These are phyloP conservation scores for Quercus parvula DNA, from an alignment of 306 rosid species.

Conservation along the genomic window DNA sequence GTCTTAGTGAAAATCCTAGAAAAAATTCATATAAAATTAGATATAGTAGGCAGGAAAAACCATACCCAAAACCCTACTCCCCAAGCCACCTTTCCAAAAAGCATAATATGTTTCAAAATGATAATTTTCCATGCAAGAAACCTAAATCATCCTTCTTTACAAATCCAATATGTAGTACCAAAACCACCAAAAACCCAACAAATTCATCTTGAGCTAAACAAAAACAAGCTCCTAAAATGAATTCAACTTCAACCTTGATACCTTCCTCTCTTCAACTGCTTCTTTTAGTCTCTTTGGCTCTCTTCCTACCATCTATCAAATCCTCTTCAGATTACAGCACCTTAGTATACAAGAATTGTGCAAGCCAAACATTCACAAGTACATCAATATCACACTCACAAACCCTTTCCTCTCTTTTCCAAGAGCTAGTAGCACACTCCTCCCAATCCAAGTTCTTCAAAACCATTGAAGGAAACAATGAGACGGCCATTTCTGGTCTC, in stretches of 20 bases:
- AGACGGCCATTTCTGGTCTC: slow-evolving; percentile 35
- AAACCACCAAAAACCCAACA: neutral
- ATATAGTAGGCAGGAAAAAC: slow-evolving; percentile 42
- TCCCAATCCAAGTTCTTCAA: slow-evolving; percentile 53
- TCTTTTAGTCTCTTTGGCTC: slow-evolving; percentile 9
- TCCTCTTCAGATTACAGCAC: slow-evolving; percentile 32
- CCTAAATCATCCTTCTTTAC: neutral
- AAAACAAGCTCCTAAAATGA: slow-evolving; percentile 1
- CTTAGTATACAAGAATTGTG: slow-evolving; percentile 53
- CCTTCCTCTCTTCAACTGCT: slow-evolving; percentile 8
- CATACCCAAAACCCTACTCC: slow-evolving; percentile 7
- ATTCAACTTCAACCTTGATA: slow-evolving; percentile 13
- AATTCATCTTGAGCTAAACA: neutral
- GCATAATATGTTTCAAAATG: neutral
- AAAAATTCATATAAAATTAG: slow-evolving; percentile 26
- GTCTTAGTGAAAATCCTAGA: neutral
- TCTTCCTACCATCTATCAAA: slow-evolving; percentile 20
- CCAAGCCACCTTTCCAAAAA: neutral
- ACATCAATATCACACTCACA: slow-evolving; percentile 22
- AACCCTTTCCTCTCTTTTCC: slow-evolving; percentile 53
- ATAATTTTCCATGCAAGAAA: neutral
- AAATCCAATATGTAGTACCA: neutral
- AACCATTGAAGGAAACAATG: slow-evolving; percentile 18
- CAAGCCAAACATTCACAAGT: slow-evolving; percentile 31
- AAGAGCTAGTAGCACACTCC: slow-evolving; percentile 47